These are phyloP conservation scores for Sclerotinia trifoliorum DNA, from an alignment of 2,329 filamentous ascomycete species.

Conservation along the genomic window DNA sequence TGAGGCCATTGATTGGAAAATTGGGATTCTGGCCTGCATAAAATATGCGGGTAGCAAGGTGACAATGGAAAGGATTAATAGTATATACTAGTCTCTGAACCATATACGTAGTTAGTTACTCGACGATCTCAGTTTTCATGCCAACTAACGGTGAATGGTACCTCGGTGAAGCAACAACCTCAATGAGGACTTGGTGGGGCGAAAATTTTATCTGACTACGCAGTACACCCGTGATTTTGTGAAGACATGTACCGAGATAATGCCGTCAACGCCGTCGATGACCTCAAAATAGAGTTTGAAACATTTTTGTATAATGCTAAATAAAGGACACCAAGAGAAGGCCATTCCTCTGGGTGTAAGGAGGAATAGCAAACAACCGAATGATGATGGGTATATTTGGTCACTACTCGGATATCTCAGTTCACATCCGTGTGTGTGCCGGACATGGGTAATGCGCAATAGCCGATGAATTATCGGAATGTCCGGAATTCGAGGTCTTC, in stretches of 20 bases:
- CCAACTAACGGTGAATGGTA: neutral
- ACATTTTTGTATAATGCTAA: too few relatives aligned
- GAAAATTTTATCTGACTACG: slow-evolving; percentile 10
- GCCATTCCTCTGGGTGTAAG: too few relatives aligned
- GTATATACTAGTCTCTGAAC: neutral
- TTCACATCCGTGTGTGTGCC: neutral
- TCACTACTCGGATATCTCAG: neutral
- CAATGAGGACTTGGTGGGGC: slow-evolving; percentile 7
- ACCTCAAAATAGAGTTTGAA: neutral
- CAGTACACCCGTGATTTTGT: slow-evolving; percentile 9
- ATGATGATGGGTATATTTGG: neutral
- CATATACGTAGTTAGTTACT: neutral
- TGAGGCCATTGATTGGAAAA: neutral
- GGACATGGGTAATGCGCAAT: neutral
- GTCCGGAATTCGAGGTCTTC: neutral
- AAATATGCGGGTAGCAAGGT: neutral
- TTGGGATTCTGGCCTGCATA: neutral
- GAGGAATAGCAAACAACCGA: neutral
- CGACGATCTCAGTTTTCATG: neutral
- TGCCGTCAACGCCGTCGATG: neutral
- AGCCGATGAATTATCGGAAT: neutral
- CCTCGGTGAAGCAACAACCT: neutral
- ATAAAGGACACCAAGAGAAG: neutral
- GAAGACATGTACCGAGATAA: slow-evolving; percentile 5
- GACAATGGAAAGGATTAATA: neutral